Evolutionary conservation across 768 basidiomycete genomes (phyloP).

Genomic region (Lentinus tigrinus): DNA sequence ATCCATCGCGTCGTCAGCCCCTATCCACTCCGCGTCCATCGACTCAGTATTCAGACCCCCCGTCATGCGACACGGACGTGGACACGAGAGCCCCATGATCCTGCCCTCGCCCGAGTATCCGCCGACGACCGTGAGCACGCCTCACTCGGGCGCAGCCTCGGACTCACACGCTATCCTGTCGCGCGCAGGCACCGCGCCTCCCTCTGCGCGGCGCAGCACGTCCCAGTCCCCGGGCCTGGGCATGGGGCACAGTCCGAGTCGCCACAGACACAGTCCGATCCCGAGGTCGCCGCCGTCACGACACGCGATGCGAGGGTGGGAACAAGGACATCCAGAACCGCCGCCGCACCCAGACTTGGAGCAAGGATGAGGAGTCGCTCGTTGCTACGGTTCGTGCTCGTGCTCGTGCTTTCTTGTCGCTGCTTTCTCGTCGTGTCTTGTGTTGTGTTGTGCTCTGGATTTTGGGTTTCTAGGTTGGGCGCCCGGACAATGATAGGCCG

Average conservation of each 20-base stretch:
- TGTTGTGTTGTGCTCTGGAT: no score
- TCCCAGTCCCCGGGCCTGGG: background rate
- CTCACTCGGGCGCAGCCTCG: slow-evolving; percentile 4
- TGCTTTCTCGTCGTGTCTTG: background rate
- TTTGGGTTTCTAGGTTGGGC: no score
- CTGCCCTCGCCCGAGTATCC: slow-evolving; percentile 12
- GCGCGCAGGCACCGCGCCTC: background rate
- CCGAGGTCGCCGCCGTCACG: background rate
- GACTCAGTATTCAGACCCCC: slow-evolving; percentile 6
- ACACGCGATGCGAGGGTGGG: background rate
- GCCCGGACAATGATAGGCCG: background rate
- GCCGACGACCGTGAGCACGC: slow-evolving; percentile 1
- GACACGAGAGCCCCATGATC: slow-evolving; percentile 3
- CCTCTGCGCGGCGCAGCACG: background rate
- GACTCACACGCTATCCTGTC: slow-evolving; percentile 10
- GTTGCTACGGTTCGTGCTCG: background rate
- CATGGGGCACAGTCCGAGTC: no score
- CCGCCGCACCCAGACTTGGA: background rate
- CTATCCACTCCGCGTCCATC: background rate
- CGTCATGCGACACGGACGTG: background rate
- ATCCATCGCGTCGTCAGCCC: slow-evolving; percentile 5
- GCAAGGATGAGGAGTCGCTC: background rate
- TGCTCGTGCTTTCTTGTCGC: background rate
- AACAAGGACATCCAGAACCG: slow-evolving; percentile 10
- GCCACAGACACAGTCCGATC: no score